Evolutionary conservation across 164 flowering plant genomes (phyloP).

Genomic region (Cinnamomum chago): DNA sequence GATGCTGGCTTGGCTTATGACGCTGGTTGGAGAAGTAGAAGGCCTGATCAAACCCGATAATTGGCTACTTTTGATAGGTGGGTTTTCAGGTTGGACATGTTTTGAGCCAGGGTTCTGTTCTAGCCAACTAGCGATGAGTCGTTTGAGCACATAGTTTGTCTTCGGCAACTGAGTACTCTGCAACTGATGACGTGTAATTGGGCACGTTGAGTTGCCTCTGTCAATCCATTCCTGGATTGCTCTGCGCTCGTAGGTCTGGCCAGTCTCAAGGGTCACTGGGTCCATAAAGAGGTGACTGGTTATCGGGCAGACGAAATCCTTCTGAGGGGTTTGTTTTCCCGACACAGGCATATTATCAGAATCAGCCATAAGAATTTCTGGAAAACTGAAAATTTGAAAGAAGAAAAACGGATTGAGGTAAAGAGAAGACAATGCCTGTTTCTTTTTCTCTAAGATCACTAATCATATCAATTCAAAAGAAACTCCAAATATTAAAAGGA

Average conservation of each 20-base stretch:
- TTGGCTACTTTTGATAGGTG: slow-evolving; percentile 11
- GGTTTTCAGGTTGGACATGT: slow-evolving; percentile 19
- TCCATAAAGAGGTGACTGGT: slow-evolving; percentile 66
- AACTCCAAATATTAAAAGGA: background rate
- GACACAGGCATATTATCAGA: slow-evolving; percentile 28
- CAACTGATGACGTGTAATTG: slow-evolving; percentile 73
- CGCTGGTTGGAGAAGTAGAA: slow-evolving; percentile 56
- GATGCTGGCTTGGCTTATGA: slow-evolving; percentile 48
- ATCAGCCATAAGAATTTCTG: slow-evolving; percentile 41
- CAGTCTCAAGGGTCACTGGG: slow-evolving; percentile 86
- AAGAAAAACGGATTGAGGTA: slow-evolving; percentile 6
- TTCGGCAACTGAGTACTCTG: slow-evolving; percentile 61
- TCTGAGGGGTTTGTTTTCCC: slow-evolving; percentile 57
- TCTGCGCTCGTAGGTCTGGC: slow-evolving; percentile 78
- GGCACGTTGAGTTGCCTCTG: slow-evolving; percentile 73
- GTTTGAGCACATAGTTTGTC: slow-evolving; percentile 73
- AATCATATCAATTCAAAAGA: background rate
- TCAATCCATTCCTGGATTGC: slow-evolving; percentile 86
- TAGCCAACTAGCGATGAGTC: slow-evolving; percentile 80
- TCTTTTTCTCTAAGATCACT: background rate
- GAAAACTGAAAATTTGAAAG: slow-evolving; percentile 30
- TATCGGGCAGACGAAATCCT: slow-evolving; percentile 84
- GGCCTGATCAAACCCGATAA: slow-evolving; percentile 23
- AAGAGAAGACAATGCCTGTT: background rate
- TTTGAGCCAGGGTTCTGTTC: slow-evolving; percentile 38